Base-by-base conservation (phyloP, 352 stramenopile species). In the Peronospora farinosa region DNA sequence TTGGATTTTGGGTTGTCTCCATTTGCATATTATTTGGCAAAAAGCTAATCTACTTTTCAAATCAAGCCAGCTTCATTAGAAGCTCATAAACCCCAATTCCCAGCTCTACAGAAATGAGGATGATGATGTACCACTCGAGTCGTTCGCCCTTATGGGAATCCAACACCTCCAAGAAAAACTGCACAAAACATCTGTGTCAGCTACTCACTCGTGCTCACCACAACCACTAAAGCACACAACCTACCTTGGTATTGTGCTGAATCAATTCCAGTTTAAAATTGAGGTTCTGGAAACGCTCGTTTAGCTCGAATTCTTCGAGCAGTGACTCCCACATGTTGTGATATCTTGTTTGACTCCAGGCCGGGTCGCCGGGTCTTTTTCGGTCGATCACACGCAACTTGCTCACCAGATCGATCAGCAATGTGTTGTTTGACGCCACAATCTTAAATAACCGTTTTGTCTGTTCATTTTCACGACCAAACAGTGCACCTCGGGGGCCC, bases 81-180 rank as follows among this genome's bases (percentile, higher is more conserved):
- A 92, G 63, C 47, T 89, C 79, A 56, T 91, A 95, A 25, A 84
- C 57, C 42, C 76, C 95, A 57, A 98, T 82, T 23, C 91, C 69
- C 28, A 97, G 87, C 70, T 98, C 95, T 16, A 96, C 88, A 13
- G 81, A 78, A 63, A 98, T 98, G 13, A 98, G 64, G 35, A 97
- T 88, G 75, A 98, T 97, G 73, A 98, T 98, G 54, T 98, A 97
- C 95, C 94, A 98, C 72, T 98, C 95, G 61, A 98, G 77, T 42
- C 84, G 80, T 52, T 89, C 76, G 51, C 84, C 83, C 69, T 98
- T 98, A 67, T 98, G 86, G 23, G 93, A 86, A 37, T 96, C 78
- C n/a, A 98, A 65, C 40, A 98, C 90, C 64, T 98, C 95, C 43
- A 98, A 69, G 76, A 98, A 98, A 70, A 98, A 98, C 81, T 92